phyloP scores from a whole-genome alignment of 1,284 basidiomycete genomes.

The Chondrostereum purpureum region DNA sequence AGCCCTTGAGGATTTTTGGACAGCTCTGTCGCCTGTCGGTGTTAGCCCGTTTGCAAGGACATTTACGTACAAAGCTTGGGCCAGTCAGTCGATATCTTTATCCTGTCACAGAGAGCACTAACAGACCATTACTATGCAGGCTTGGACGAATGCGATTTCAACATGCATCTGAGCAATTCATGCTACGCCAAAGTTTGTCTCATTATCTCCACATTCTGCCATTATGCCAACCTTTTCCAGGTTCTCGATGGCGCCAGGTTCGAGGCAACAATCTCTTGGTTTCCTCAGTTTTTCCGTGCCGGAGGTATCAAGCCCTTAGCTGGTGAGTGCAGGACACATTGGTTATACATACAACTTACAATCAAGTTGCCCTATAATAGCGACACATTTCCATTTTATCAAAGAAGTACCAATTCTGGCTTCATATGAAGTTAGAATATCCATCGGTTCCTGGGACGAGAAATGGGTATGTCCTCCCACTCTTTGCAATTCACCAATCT shows the following conservation, averaged over 20 bases:
- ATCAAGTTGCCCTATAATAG: too few species aligned
- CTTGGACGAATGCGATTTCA: not conserved
- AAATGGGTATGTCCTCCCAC: constrained; percentile 66
- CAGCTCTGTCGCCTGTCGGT: constrained; percentile 48
- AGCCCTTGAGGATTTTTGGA: constrained; percentile 36
- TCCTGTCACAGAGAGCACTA: not conserved
- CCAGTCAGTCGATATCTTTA: constrained; percentile 39
- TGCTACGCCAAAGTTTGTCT: constrained; percentile 1
- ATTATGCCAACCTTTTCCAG: constrained; percentile 2
- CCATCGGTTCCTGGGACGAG: constrained; percentile 69
- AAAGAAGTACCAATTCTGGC: constrained; percentile 74
- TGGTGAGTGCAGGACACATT: constrained; percentile 33
- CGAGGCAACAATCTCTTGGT: constrained; percentile 37
- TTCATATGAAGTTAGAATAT: constrained; percentile 65
- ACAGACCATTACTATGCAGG: not conserved
- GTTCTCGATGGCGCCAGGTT: constrained; percentile 39
- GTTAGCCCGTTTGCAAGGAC: constrained; percentile 43
- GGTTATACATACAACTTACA: not conserved
- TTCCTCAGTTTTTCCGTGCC: constrained; percentile 57
- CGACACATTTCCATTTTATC: constrained; percentile 68
- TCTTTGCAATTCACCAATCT: constrained; percentile 3
- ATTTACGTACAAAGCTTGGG: constrained; percentile 40
- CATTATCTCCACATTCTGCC: not conserved
- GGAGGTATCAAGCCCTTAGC: constrained; percentile 70
- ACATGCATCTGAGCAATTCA: not conserved